Evolutionary conservation across 208 protist species (phyloP), one percentile per base, ranked within the genome.

Genomic region (Plasmodiophora brassicae): DNA sequence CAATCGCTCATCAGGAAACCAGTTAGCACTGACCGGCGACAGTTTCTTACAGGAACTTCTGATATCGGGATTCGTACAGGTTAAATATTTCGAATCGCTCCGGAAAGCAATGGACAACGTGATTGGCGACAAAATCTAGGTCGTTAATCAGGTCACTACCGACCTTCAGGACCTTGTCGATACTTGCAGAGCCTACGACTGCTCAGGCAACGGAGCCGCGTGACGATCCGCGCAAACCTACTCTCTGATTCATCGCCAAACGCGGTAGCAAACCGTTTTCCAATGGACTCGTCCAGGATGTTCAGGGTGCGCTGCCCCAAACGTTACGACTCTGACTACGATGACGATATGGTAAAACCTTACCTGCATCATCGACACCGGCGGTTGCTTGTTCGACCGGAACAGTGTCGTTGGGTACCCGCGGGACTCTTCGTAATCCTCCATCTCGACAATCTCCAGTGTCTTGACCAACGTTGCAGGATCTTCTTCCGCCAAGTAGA

Each of bases 31-130:
- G 5, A 38, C 5, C 41, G 65, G 5, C 32, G n/a, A n/a, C n/a
- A n/a, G n/a, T n/a, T n/a, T n/a, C 65, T 5, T 36, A 78, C 65
- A 78, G 65, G 32, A n/a, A 78, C n/a, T 78, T 78, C n/a, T 78
- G 65, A 78, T 78, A 78, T 5, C 65, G 65, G n/a, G 65, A 78
- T 32, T 78, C 65, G 65, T 38, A 78, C 10, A 78, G 41, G 10
- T 8, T 5, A 32, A 78, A 78, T 5, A 78, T 32, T 8, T 78
- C 5, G n/a, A 36, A 78, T 38, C n/a, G 5, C 20, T 78, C 65
- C 32, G 65, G 65, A 78, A 38, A 78, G 65, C 65, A 78, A 38
- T 5, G 14, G 20, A 32, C 65, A 38, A 78, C 65, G n/a, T 78
- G n/a, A 78, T 38, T 78, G 5, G 10, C 14, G n/a, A 78, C 65